Evolutionary conservation across 176 grass and related monocot species (phyloP).

Genomic region (Zea mays): DNA sequence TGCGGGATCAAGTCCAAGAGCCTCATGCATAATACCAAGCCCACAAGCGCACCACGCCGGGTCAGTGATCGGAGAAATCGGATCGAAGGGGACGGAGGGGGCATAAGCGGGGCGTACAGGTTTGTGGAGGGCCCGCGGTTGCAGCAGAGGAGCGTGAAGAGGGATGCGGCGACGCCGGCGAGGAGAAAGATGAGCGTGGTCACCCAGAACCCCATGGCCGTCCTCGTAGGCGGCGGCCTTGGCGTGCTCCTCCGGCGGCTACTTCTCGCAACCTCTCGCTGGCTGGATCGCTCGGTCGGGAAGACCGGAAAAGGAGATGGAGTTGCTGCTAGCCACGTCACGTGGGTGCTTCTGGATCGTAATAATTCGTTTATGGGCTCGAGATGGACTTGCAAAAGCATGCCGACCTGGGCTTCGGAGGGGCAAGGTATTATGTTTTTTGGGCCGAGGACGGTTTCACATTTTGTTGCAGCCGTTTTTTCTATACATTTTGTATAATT

Average conservation of each 20-base stretch:
- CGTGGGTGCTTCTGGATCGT: not conserved
- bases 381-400: not conserved
- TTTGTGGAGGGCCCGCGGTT: conserved; percentile 67
- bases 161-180: conserved; percentile 51
- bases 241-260: not conserved
- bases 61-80: not conserved
- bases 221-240: not conserved
- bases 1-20: not conserved
- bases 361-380: not conserved
- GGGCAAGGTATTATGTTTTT: not conserved
- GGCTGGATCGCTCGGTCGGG: conserved; percentile 20
- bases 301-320: too few species aligned
- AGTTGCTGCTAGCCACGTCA: conserved; percentile 27
- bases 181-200: conserved; percentile 59
- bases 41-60: not conserved
- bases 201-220: conserved; percentile 60
- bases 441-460: not conserved
- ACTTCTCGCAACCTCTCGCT: not conserved
- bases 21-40: not conserved
- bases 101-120: conserved; percentile 37
- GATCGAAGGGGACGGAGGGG: not conserved
- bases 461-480: not conserved
- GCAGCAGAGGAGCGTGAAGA: conserved; percentile 58
- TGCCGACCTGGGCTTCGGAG: not conserved
- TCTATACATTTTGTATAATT: not conserved